phyloP scores from a whole-genome alignment of 1,284 basidiomycete genomes.

The Cutaneotrichosporon mucoides region DNA sequence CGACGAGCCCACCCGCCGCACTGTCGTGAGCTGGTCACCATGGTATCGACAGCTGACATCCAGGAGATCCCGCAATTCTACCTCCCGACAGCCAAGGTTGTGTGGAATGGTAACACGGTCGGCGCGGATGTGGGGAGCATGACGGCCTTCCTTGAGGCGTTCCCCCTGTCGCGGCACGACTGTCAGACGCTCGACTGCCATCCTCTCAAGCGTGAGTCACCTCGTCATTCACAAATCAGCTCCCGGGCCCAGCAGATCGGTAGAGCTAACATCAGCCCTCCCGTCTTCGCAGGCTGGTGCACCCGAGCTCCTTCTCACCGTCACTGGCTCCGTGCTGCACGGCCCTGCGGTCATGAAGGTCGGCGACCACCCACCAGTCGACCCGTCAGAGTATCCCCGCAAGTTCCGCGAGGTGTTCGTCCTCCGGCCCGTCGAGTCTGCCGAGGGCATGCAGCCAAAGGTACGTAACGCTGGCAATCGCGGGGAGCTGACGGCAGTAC shows the following conservation, averaged over 20 bases:
- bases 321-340: conserved; percentile 42
- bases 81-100: conserved; percentile 36
- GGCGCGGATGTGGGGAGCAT: conserved; percentile 22
- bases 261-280: conserved; percentile 7
- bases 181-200: conserved; percentile 45
- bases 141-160: conserved; percentile 32
- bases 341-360: conserved; percentile 33
- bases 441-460: conserved; percentile 42
- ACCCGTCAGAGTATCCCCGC: conserved; percentile 32
- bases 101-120: conserved; percentile 45
- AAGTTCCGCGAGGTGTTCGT: conserved; percentile 47
- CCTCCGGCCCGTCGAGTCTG: conserved; percentile 32
- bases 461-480: conserved; percentile 14
- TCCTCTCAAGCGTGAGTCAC: conserved; percentile 23
- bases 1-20: conserved; percentile 41
- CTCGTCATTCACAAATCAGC: too few relatives aligned
- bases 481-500: conserved; percentile 25
- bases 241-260: background rate
- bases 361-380: conserved; percentile 19
- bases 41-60: conserved; percentile 1
- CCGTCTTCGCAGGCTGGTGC: conserved; percentile 22
- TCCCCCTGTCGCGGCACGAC: conserved; percentile 42
- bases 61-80: conserved; percentile 41
- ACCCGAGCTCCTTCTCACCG: conserved; percentile 40
- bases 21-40: conserved; percentile 22